phyloP scores from a whole-genome alignment of 495 filamentous ascomycete species.

The Aspergillus ellipticus region DNA sequence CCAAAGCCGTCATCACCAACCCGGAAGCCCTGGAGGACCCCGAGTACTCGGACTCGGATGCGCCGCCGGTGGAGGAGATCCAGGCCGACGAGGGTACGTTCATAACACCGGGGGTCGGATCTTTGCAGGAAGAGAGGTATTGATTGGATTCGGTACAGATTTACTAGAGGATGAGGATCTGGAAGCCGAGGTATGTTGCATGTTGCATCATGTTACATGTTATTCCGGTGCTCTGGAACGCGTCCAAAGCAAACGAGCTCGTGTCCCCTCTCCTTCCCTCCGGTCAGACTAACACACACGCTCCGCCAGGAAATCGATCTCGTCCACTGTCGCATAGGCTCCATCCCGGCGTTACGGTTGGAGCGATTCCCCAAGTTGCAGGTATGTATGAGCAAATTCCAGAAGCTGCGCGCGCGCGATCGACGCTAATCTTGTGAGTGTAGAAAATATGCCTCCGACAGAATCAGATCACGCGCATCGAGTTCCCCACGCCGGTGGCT shows the following conservation, averaged over 20 bases:
- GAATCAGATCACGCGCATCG: constrained; percentile 78
- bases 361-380: constrained; percentile 76
- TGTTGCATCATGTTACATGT: no score
- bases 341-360: constrained; percentile 71
- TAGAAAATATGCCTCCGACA: constrained; percentile 89
- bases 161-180: constrained; percentile 61
- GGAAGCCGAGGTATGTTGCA: constrained; percentile 54
- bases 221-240: no score
- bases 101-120: no score
- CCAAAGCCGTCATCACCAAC: constrained; percentile 59
- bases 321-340: constrained; percentile 77
- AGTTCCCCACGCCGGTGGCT: constrained; percentile 59
- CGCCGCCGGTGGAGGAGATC: constrained; percentile 70
- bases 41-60: constrained; percentile 82
- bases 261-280: no score
- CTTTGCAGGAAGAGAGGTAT: background rate
- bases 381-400: constrained; percentile 45
- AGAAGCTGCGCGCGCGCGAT: no score
- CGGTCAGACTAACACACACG: no score
- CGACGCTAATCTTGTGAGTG: no score
- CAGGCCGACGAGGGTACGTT: constrained; percentile 73
- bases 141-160: constrained; percentile 42
- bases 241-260: no score
- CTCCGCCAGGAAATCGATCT: constrained; percentile 95
- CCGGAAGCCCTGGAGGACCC: constrained; percentile 77